Evolutionary conservation across 352 stramenopile genomes (phyloP).

Genomic region (Globisporangium canariense): DNA sequence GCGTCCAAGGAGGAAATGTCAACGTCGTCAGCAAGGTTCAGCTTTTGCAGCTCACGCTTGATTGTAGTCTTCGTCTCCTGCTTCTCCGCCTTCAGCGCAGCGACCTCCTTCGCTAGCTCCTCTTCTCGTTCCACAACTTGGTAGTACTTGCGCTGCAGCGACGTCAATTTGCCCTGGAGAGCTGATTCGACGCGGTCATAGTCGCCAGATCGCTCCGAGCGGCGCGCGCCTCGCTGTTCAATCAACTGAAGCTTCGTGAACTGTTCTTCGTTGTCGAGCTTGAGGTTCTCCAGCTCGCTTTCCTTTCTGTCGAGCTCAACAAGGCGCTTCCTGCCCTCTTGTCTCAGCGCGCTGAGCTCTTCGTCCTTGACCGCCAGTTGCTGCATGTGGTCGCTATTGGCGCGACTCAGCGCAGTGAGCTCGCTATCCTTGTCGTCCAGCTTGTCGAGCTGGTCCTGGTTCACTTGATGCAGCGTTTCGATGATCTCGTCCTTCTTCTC

Average conservation of each 20-base stretch:
- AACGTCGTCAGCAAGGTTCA: constrained; percentile 32
- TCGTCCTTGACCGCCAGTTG: constrained; percentile 25
- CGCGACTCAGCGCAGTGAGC: constrained; percentile 19
- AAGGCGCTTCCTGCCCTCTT: constrained; percentile 19
- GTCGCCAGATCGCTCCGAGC: constrained; percentile 19
- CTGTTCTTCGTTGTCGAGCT: constrained; percentile 27
- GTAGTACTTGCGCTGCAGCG: constrained; percentile 31
- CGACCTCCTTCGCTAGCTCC: constrained; percentile 31
- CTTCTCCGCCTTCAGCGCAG: constrained; percentile 37
- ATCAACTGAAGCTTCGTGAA: constrained; percentile 25
- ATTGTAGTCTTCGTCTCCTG: constrained; percentile 30
- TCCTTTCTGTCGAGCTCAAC: constrained; percentile 19
- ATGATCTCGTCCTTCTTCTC: constrained; percentile 15
- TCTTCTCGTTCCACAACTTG: constrained; percentile 29
- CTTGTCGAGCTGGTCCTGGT: constrained; percentile 24
- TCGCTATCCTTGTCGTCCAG: constrained; percentile 30
- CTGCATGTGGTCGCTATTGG: constrained; percentile 23
- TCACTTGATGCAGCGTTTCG: constrained; percentile 11
- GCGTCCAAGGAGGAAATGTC: constrained; percentile 8
- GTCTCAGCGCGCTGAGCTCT: constrained; percentile 24
- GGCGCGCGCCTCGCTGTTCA: constrained; percentile 16
- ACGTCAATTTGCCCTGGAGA: constrained; percentile 17
- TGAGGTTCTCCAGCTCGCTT: constrained; percentile 20
- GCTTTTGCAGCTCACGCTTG: constrained; percentile 37
- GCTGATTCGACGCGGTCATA: constrained; percentile 12